Conservation (phyloP, 176 grass and related monocot species). For the Chrysopogon serrulatus region DNA sequence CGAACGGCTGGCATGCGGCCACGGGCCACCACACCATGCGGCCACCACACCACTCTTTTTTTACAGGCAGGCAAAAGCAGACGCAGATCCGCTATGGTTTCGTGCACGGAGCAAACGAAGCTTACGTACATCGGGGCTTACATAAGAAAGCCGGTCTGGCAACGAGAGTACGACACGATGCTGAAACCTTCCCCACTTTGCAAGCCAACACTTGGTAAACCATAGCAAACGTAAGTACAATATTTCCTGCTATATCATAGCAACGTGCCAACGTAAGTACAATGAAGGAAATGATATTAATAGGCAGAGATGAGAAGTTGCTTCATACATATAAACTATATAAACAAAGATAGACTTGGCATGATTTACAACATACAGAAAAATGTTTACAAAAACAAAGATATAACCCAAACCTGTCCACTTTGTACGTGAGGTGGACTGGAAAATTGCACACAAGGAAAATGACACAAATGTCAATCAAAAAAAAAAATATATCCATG, state of each 20-base stretch:
- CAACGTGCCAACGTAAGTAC: not conserved
- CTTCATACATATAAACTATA: slow-evolving; percentile 26
- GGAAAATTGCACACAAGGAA: slow-evolving; percentile 24
- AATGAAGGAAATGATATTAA: not conserved
- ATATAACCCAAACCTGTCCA: slow-evolving; percentile 19
- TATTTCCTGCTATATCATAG: not conserved
- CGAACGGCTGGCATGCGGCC: too few species aligned
- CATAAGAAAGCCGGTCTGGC: too few species aligned
- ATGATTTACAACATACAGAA: slow-evolving; percentile 22
- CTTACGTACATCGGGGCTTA: too few species aligned
- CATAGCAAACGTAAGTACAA: not conserved
- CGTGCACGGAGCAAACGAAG: too few species aligned
- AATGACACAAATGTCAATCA: not conserved
- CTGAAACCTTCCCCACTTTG: not conserved
- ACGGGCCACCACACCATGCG: too few species aligned
- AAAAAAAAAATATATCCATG: slow-evolving; percentile 1
- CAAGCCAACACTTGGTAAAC: not conserved
- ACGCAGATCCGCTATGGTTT: too few species aligned
- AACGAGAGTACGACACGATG: not conserved
- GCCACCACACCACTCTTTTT: too few species aligned
- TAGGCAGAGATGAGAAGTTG: too few species aligned
- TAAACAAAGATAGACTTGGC: slow-evolving; percentile 6
- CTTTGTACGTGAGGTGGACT: slow-evolving; percentile 21
- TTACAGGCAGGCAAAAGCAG: too few species aligned
- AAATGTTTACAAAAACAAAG: not conserved